phyloP scores from a whole-genome alignment of 2,329 filamentous ascomycete species.

The Albophoma yamanashiensis region DNA sequence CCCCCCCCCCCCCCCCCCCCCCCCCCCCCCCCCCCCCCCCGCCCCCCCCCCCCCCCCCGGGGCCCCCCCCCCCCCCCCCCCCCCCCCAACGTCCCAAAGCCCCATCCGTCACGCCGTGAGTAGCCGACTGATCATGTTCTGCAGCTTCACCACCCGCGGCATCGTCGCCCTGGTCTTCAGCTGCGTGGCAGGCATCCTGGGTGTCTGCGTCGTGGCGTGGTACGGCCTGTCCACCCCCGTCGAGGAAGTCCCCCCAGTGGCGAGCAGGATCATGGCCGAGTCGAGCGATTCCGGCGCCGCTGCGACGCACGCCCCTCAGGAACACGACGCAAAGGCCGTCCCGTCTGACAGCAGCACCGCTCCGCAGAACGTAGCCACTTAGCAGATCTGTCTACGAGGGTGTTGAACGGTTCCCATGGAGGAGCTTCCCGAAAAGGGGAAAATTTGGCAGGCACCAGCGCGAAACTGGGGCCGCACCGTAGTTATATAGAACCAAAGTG shows the following conservation, averaged over 20 bases:
- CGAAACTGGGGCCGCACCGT: background rate
- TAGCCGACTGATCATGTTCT: background rate
- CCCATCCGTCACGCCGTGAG: background rate
- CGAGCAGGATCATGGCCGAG: constrained; percentile 4
- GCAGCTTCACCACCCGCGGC: constrained; percentile 55
- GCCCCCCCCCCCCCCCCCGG: too few species aligned
- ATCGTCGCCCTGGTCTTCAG: constrained; percentile 69
- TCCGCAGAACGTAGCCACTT: background rate
- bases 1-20: too few species aligned
- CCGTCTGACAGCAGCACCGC: background rate
- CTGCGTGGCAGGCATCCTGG: constrained; percentile 55
- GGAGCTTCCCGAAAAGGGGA: background rate
- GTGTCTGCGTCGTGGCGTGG: constrained; percentile 54
- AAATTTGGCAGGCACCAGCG: background rate
- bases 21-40: too few species aligned
- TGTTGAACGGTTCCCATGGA: background rate
- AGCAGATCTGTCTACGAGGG: background rate
- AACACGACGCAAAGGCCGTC: background rate
- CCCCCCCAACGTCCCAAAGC: too few species aligned
- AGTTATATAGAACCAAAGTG: background rate
- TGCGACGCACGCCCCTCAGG: background rate
- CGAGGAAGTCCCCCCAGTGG: constrained; percentile 5
- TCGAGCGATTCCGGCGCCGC: background rate
- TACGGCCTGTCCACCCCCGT: constrained; percentile 38
- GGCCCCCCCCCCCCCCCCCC: too few species aligned